Evolutionary conservation across 345 rosid species (phyloP), one percentile per base, ranked within the genome.

Genomic region (Citrus hindsii): DNA sequence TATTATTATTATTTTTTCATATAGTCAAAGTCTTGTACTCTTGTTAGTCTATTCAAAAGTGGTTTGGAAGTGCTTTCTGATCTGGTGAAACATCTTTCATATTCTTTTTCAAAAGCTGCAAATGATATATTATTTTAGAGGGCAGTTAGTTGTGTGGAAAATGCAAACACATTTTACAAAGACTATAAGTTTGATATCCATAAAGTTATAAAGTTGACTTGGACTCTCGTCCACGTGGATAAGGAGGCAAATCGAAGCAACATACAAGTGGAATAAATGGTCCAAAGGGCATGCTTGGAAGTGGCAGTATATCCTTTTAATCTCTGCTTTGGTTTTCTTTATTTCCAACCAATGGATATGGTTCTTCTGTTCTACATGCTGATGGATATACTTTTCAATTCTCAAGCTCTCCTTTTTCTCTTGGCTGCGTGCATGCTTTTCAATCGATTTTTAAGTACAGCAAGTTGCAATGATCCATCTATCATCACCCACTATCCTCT

Each of bases 181-280:
- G 66, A 37, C 25, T 32, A 9, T 28, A 5, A 33, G 51, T 35
- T 56, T 33, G 60, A 14, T 32, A 55, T 9, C 56, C 40, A 2
- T 6, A 53, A 63, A 59, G 21, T n/a, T 67, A 19, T 12, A 9
- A 13, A 69, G 35, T 78, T 28, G 76, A 64, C 74, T 78, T 28
- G 24, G 73, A 56, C 38, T 80, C 69, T 53, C 63, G n/a, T 13
- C 30, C 80, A 68, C 80, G 76, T 76, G 80, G 73, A 68, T 62
- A 74, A 64, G 77, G 58, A 28, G 64, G 28, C 72, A 64, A 64
- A 74, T 1, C 6, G 8, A 74, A 79, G 30, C 30, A 61, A 27
- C n/a, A 79, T 46, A 18, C 58, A 53, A 53, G 64, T 5, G 27
- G 63, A 25, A 71, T 2, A 38, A 27, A 25, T 55, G 58, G 55